Evolutionary conservation across 805 yeast species (phyloP).

Genomic region (Metschnikowia bowlesiae): DNA sequence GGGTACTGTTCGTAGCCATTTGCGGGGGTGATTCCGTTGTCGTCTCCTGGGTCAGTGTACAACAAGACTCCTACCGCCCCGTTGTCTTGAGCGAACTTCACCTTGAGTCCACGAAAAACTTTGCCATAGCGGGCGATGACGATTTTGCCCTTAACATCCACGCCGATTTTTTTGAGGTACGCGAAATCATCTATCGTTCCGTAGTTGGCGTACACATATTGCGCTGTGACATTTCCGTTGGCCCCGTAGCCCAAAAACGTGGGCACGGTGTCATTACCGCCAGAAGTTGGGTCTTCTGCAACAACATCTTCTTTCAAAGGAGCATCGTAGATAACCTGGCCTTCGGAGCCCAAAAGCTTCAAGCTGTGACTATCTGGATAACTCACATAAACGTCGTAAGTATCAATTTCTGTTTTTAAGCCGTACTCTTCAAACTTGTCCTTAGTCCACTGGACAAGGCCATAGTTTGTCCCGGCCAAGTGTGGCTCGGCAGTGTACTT

Average conservation of each 20-base stretch:
- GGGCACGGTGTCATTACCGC: conserved; percentile 44
- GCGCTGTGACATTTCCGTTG: conserved; percentile 53
- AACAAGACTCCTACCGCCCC: conserved; percentile 63
- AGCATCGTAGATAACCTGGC: conserved; percentile 43
- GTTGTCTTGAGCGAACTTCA: conserved; percentile 53
- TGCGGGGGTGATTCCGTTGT: conserved; percentile 47
- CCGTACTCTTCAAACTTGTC: conserved; percentile 56
- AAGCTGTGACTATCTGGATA: conserved; percentile 49
- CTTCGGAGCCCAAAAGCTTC: conserved; percentile 26
- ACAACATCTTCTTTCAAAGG: conserved; percentile 47
- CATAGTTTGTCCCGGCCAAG: conserved; percentile 43
- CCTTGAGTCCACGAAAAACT: conserved; percentile 51
- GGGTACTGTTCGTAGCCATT: conserved; percentile 60
- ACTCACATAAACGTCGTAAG: conserved; percentile 54
- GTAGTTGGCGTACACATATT: conserved; percentile 57
- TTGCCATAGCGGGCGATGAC: conserved; percentile 54
- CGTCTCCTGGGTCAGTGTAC: conserved; percentile 68
- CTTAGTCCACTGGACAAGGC: conserved; percentile 53
- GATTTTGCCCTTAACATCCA: conserved; percentile 50
- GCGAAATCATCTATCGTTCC: conserved; percentile 55
- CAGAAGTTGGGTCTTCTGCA: conserved; percentile 36
- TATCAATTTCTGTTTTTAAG: conserved; percentile 44
- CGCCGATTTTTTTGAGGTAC: conserved; percentile 31
- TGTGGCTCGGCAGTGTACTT: conserved; percentile 52
- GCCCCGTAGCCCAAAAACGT: conserved; percentile 65